Base-by-base conservation (phyloP, 2,329 filamentous ascomycete species). In the Chalaropsis ovoidea region DNA sequence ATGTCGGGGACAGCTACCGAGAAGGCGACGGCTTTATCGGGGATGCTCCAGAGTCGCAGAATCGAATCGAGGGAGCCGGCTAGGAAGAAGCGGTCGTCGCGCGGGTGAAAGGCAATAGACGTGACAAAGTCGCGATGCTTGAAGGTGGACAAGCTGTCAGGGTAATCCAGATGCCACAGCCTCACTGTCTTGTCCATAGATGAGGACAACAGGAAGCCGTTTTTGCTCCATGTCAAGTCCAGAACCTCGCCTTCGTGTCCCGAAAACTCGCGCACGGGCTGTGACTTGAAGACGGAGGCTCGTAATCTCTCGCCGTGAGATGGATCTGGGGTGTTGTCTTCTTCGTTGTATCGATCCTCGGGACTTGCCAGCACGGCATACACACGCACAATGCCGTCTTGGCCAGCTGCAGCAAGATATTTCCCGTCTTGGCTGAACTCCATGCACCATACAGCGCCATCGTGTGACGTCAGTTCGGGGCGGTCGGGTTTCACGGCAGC, bases 131-230 rank as follows among this genome's bases (percentile, higher is more conserved):
- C 94, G 71, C 86, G 90, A 75, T 97, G 94, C 71, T 92, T 90
- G 77, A 97, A 99, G 1, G 88, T 91, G 75, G 91, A 96, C 0
- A 99, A 79, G 71, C 91, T 96, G 72, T 97, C 92, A 2, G 81
- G 76, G 63, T 93, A 82, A 72, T 84, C 93, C 68, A 94, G 81
- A 75, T 99, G 94, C 93, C 94, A 99, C 61, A 99, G 76, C 15
- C 90, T 84, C 13, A 99, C 94, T 0, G 92, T 96, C 78, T 96
- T 96, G 74, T 99, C 94, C 91, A 97, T 96, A 0, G 92, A 96
- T 0, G 92, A 95, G 2, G 93, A 96, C 17, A 99, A 80, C 35
- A 99, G 76, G 70, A 99, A 99, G 74, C 95, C 96, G 76, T 99
- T 99, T 80, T 97, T 99, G 78, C 93, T 97, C 94, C 94, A 99